A percentile compares a stretch with the other conserved stretches of the same genome.
Evolutionary conservation across 1,284 basidiomycete genomes (phyloP).

Genomic region (Thecaphora thlaspeos): DNA sequence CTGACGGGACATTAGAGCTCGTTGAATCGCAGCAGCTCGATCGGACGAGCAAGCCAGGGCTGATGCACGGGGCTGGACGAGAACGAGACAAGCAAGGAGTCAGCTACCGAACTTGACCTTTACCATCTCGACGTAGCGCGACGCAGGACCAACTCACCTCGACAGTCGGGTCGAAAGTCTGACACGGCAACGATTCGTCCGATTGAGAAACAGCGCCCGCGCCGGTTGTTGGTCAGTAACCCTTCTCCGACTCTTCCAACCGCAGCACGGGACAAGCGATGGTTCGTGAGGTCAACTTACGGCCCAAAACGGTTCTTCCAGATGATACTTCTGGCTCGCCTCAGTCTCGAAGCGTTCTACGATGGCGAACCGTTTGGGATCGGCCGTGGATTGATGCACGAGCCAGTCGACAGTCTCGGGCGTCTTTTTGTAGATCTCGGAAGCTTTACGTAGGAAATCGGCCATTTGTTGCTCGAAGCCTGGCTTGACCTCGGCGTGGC

Average conservation of each 20-base stretch:
- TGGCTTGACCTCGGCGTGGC: slow-evolving; percentile 13
- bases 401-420: slow-evolving; percentile 14
- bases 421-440: slow-evolving; percentile 13
- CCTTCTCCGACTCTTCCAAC: background rate
- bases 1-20: slow-evolving; percentile 7
- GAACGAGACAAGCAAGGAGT: no score
- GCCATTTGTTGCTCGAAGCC: slow-evolving; percentile 10
- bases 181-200: background rate
- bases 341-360: slow-evolving; percentile 20
- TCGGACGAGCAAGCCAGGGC: slow-evolving; percentile 17
- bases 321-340: slow-evolving; percentile 11
- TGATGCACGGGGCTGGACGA: background rate
- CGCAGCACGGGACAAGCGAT: background rate
- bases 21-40: slow-evolving; percentile 12
- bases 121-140: background rate
- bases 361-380: slow-evolving; percentile 12
- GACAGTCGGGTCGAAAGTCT: slow-evolving; percentile 11
- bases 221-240: no score
- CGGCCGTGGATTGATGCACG: slow-evolving; percentile 9
- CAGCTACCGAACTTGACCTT: background rate
- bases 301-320: slow-evolving; percentile 6
- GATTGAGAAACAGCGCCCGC: background rate
- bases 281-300: background rate
- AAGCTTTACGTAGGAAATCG: slow-evolving; percentile 7
- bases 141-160: slow-evolving; percentile 3